Evolutionary conservation across 139 green algal species (phyloP).

Genomic region (Auxenochlorella pyrenoidosa): DNA sequence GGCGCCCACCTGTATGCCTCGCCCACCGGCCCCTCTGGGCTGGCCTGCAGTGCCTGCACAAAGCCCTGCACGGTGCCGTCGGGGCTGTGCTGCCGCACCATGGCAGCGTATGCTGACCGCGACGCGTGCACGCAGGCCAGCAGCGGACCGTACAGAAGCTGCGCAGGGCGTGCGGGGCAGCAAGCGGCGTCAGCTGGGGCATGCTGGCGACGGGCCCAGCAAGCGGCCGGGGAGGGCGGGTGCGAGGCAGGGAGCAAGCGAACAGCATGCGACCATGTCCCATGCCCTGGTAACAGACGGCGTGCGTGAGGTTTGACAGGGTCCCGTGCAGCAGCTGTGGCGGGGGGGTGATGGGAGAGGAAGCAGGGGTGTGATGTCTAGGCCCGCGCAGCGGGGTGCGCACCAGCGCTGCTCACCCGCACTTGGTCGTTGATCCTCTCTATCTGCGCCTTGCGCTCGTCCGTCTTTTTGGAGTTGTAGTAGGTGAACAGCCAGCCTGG

Average conservation of each 20-base stretch:
- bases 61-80: slow-evolving; percentile 72
- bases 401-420: neutral
- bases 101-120: slow-evolving; percentile 80
- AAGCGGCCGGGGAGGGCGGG: too few species aligned
- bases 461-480: slow-evolving; percentile 78
- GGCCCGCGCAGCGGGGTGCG: too few species aligned
- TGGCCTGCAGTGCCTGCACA: slow-evolving; percentile 46
- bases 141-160: slow-evolving; percentile 83
- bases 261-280: neutral
- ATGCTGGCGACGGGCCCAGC: too few species aligned
- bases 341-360: too few species aligned
- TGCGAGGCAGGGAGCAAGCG: neutral
- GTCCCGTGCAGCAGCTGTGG: too few species aligned
- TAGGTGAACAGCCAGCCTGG: slow-evolving; percentile 87
- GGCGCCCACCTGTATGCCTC: slow-evolving; percentile 65
- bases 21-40: slow-evolving; percentile 71
- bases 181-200: too few species aligned
- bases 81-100: slow-evolving; percentile 81
- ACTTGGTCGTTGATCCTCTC: slow-evolving; percentile 89
- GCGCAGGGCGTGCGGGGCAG: slow-evolving; percentile 44
- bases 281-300: too few species aligned
- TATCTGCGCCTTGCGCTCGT: slow-evolving; percentile 88
- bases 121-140: slow-evolving; percentile 86
- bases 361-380: too few species aligned
- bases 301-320: too few species aligned